Conservation (phyloP, 2,329 filamentous ascomycete species). For the Pyrenochaeta sp. region DNA sequence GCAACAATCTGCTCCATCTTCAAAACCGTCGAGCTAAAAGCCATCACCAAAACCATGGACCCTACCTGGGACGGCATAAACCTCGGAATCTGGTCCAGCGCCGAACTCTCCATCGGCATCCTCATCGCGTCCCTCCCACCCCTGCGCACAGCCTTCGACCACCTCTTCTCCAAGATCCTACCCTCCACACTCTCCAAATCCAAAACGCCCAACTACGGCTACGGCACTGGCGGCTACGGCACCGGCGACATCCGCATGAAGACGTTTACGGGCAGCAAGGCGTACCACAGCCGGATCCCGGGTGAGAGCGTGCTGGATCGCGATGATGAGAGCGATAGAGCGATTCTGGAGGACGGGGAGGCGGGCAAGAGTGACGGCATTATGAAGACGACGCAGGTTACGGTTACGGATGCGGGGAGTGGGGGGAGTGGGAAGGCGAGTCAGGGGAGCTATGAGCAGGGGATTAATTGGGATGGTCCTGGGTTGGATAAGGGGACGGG, state of each 20-base stretch:
- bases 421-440: conserved; percentile 4
- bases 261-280: conserved; percentile 24
- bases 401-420: conserved; percentile 16
- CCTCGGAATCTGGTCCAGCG: conserved; percentile 27
- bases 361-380: conserved; percentile 27
- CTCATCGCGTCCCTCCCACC: conserved; percentile 28
- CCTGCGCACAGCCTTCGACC: conserved; percentile 34
- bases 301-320: conserved; percentile 32
- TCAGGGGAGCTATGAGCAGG: conserved; percentile 9
- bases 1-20: conserved; percentile 38
- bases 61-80: conserved; percentile 29
- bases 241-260: conserved; percentile 18
- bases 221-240: conserved; percentile 13
- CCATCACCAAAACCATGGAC: conserved; percentile 27
- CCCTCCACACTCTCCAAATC: conserved; percentile 18
- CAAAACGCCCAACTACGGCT: conserved; percentile 20
- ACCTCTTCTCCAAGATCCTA: conserved; percentile 23
- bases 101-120: conserved; percentile 19
- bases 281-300: conserved; percentile 26
- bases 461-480: conserved; percentile 15
- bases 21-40: conserved; percentile 34
- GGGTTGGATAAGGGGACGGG: conserved; percentile 1
- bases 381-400: conserved; percentile 33
- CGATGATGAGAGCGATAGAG: conserved; percentile 36
- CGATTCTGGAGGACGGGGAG: conserved; percentile 31